Base-by-base conservation (phyloP, 257 asterid genomes). In the Buddleja alternifolia region DNA sequence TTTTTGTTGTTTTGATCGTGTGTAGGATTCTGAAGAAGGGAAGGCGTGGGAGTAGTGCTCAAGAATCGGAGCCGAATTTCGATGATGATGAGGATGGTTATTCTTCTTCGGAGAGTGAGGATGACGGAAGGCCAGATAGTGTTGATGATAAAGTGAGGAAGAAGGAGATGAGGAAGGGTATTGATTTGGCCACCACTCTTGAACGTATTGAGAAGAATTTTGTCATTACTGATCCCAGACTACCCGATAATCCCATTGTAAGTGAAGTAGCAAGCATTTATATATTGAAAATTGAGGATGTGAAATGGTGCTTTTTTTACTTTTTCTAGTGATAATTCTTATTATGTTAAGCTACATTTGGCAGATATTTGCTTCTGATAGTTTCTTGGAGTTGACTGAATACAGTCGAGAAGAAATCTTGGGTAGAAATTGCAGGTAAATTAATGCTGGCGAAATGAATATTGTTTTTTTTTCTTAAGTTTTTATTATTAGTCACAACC, bases 81-180 rank as follows among this genome's bases (percentile, higher is more conserved):
- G 52, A 82, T 0, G 86, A 83, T 0, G 83, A 73, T 0, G 79
- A 60, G 3, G 72, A 80, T 4, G 82, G 67, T 37, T 63, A n/a
- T 67, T 83, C 77, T 66, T 53, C 76, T 6, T 82, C 88, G 39
- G 92, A 82, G 56, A 83, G 86, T 3, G 88, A 73, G 5, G 82
- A 83, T 23, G 97, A 94, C 37, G 85, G 74, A 37, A 74, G 97
- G 69, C 97, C 96, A 1, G 93, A 87, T 42, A 91, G 97, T 52
- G 89, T 94, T 44, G 99, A 94, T 67, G 97, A 94, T 41, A 91
- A 86, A 86, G 95, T 89, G 25, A 85, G 99, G 78, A 89, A 89
- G 84, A 94, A 83, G 87, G 97, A 94, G 64, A 94, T 90, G 97
- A 89, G 99, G 52, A 94, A 94, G 87, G 99, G 99, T 83, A 87